These are phyloP conservation scores for Fragaria iinumae DNA, from an alignment of 306 rosid species.

Conservation along the genomic window DNA sequence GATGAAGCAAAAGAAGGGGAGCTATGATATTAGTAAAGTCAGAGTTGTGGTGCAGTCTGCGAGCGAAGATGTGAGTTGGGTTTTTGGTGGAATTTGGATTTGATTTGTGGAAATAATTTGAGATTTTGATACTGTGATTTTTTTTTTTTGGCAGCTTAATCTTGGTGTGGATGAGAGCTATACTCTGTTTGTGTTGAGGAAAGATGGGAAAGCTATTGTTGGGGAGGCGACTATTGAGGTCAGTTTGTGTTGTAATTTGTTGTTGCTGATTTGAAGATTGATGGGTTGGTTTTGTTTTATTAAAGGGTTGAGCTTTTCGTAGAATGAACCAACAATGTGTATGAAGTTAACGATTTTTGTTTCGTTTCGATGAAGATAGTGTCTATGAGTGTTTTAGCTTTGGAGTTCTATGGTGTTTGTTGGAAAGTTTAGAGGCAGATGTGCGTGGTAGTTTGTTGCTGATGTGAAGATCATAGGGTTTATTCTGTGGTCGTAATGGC, in stretches of 20 bases:
- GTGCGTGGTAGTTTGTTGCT: neutral
- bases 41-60: constrained; percentile 51
- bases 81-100: neutral
- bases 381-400: neutral
- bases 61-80: constrained; percentile 51
- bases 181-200: constrained; percentile 50
- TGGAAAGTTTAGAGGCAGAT: neutral
- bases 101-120: constrained; percentile 3
- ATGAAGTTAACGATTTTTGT: neutral
- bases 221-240: constrained; percentile 75
- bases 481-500: neutral
- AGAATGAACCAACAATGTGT: neutral
- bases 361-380: neutral
- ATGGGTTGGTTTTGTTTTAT: neutral
- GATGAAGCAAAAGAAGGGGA: constrained; percentile 32
- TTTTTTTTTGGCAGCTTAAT: constrained; percentile 56
- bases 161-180: constrained; percentile 96
- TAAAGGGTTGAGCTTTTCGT: neutral
- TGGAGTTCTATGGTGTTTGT: neutral
- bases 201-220: constrained; percentile 44
- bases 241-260: constrained; percentile 7
- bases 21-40: constrained; percentile 48
- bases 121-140: constrained; percentile 10
- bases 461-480: neutral
- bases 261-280: neutral